A percentile compares a stretch with the other conserved stretches of the same genome.
phyloP scores from a whole-genome alignment of 257 asterid genomes.

The Primulina tabacum region DNA sequence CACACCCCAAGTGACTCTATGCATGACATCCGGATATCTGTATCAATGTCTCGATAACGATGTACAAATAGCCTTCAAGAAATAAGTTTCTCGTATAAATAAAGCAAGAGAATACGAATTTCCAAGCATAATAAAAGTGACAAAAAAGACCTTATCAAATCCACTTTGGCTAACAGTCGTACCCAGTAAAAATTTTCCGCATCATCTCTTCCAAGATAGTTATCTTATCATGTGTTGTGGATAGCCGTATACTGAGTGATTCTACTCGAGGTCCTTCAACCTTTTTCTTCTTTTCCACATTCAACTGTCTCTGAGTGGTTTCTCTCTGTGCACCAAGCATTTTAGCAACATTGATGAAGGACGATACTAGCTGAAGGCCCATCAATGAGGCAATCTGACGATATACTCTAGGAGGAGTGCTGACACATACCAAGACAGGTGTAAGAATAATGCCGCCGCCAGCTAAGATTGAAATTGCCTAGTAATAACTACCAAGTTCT shows the following conservation, averaged over 20 bases:
- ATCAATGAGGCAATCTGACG: conserved; percentile 89
- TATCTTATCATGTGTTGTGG: conserved; percentile 79
- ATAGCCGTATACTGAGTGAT: conserved; percentile 79
- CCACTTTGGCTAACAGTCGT: conserved; percentile 15
- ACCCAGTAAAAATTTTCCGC: conserved; percentile 94
- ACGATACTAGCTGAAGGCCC: conserved; percentile 97
- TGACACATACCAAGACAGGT: conserved; percentile 36
- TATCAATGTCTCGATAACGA: conserved; percentile 93
- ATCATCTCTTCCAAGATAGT: conserved; percentile 88
- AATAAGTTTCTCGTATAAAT: conserved; percentile 16
- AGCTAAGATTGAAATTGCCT: conserved; percentile 10
- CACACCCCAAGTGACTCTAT: conserved; percentile 96
- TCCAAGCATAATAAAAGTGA: conserved; percentile 5
- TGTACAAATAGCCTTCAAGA: conserved; percentile 87
- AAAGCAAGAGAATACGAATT: conserved; percentile 5
- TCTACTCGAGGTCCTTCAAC: conserved; percentile 84
- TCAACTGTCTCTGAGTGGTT: conserved; percentile 92
- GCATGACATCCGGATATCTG: conserved; percentile 86
- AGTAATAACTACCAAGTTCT: conserved; percentile 29
- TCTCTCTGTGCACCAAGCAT: conserved; percentile 81
- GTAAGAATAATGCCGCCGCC: conserved; percentile 28
- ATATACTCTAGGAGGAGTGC: conserved; percentile 97
- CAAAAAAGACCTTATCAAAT: conserved; percentile 12
- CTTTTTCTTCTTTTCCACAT: conserved; percentile 86
- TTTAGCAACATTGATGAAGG: conserved; percentile 90